Evolutionary conservation across 2,329 filamentous ascomycete species (phyloP), one percentile per base, ranked within the genome.

Genomic region (Colletotrichum filicis): DNA sequence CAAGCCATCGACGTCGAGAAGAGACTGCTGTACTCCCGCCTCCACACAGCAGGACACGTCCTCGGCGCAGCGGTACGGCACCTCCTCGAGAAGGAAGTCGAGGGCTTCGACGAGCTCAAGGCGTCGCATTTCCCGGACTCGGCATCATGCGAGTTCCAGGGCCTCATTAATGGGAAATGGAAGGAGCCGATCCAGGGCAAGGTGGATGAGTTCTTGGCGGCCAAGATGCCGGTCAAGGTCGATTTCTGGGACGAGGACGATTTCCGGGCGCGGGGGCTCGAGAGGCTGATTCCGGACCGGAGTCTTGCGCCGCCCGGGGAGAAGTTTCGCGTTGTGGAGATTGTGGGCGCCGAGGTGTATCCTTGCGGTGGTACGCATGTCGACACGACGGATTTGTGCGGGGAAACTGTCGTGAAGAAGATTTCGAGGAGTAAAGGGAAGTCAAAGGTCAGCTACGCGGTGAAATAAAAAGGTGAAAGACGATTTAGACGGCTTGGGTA

Each of bases 301-400:
- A 82, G 82, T 52, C 77, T 84, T 62, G 80, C 82, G 73, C 83
- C 84, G 9, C 81, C 82, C 0, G 88, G 87, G 28, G 88, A 88
- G 76, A 91, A 89, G 79, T 90, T 92, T 37, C 85, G 93, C 9
- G 91, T 94, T 0, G 92, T 94, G 28, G 88, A 90, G 71, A 93
- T 95, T 73, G 88, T 90, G 0, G 92, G 92, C 0, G 88, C 89
- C 0, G 93, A 92, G 76, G 88, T 88, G 30, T 94, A 95, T 83
- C 92, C 93, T 1, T 95, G 93, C 80, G 93, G 93, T 8, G 93
- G 93, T 0, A 95, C 93, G 30, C 93, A 95, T 83, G 92, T 94
- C 4, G 84, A 87, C 35, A 87, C 83, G 22, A 92, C 91, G 24
- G 85, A 87, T 70, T 76, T 87, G 73, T 91, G 88, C 77, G 90